Evolutionary conservation across 768 basidiomycete species (phyloP).

Genomic region (Tulasnella sp.): DNA sequence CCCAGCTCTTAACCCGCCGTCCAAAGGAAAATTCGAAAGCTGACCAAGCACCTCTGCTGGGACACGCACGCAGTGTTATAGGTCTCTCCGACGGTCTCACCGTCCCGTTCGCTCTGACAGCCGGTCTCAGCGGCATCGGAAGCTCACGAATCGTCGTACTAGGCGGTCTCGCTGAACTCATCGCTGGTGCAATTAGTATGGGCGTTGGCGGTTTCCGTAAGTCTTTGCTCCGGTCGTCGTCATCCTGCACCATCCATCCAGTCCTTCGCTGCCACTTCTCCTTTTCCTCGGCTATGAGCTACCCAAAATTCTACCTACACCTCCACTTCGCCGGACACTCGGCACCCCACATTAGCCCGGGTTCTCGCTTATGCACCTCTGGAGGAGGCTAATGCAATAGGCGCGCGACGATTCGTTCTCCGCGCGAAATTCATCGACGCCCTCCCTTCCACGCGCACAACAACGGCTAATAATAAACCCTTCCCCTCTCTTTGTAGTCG

Average conservation of each 20-base stretch:
- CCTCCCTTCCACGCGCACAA: neutral
- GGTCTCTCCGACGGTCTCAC: slow-evolving; percentile 87
- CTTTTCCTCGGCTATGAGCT: neutral
- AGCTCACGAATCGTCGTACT: slow-evolving; percentile 85
- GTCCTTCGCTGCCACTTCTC: neutral
- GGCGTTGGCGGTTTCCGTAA: slow-evolving; percentile 87
- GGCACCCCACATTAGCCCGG: neutral
- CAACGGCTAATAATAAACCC: neutral
- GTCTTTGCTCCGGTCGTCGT: slow-evolving; percentile 12
- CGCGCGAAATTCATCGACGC: neutral
- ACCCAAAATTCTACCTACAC: neutral
- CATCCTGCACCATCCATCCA: neutral
- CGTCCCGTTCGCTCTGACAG: slow-evolving; percentile 83
- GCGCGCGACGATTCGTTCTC: neutral
- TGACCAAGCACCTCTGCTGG: neutral
- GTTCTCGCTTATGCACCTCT: neutral
- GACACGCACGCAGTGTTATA: slow-evolving; percentile 45
- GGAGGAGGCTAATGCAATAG: neutral
- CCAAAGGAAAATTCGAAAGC: neutral
- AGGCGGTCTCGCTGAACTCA: slow-evolving; percentile 90
- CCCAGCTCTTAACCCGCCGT: slow-evolving; percentile 9
- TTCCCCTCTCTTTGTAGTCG: slow-evolving; percentile 34
- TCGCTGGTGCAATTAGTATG: slow-evolving; percentile 95
- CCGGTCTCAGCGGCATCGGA: slow-evolving; percentile 80
- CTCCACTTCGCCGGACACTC: neutral